Conservation (phyloP, 441 rosid genomes). For the Aquilaria agallochum region DNA sequence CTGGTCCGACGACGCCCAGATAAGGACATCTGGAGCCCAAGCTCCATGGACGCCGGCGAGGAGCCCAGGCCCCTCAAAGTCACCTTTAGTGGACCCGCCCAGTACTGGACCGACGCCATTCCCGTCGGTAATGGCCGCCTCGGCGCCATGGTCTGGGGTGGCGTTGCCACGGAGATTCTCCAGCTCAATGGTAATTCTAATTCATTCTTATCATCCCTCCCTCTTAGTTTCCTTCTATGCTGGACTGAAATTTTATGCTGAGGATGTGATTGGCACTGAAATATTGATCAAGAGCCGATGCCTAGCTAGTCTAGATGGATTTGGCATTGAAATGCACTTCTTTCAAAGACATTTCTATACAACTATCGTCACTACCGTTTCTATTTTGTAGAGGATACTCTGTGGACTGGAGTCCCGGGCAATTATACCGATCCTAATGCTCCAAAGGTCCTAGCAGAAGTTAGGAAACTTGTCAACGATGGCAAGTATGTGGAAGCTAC, state of each 20-base stretch:
- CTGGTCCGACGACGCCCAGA: conserved; percentile 42
- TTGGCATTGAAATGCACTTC: too few relatives aligned
- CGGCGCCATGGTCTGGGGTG: conserved; percentile 96
- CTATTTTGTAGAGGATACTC: conserved; percentile 69
- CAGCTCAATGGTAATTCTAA: conserved; percentile 65
- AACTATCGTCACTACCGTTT: too few relatives aligned
- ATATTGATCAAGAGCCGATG: too few relatives aligned
- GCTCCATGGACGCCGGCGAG: conserved; percentile 19
- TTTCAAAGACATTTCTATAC: too few relatives aligned
- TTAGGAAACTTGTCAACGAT: conserved; percentile 67
- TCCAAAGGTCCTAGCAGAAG: conserved; percentile 55
- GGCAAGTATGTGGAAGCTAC: conserved; percentile 70
- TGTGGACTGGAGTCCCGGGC: conserved; percentile 86
- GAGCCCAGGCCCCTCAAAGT: conserved; percentile 52
- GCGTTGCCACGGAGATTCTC: conserved; percentile 63
- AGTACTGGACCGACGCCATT: conserved; percentile 81
- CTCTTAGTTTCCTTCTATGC: too few relatives aligned
- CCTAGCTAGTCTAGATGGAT: too few relatives aligned
- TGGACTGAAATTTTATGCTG: too few relatives aligned
- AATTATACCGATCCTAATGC: conserved; percentile 63
- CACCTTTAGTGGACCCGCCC: conserved; percentile 55
- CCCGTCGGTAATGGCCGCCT: conserved; percentile 92
- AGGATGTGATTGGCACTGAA: too few relatives aligned
- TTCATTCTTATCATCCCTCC: too few relatives aligned
- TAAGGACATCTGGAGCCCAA: conserved; percentile 48